phyloP scores from a whole-genome alignment of 1,284 basidiomycete genomes.

The Leccinum fallax region DNA sequence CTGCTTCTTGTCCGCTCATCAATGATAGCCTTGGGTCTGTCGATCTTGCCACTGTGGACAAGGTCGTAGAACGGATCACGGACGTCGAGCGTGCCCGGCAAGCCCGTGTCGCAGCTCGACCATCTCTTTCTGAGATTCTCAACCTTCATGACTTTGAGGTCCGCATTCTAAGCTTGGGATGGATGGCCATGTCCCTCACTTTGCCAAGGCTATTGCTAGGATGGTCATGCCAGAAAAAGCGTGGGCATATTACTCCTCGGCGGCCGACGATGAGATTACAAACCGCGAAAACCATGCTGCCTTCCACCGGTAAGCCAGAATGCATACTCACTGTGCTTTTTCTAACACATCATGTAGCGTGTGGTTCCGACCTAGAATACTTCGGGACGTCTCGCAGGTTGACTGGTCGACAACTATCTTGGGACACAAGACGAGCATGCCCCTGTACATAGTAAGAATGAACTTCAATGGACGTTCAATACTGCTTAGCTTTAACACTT shows the following conservation, averaged over 20 bases:
- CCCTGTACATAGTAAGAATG: constrained; percentile 67
- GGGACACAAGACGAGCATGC: constrained; percentile 73
- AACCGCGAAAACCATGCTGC: constrained; percentile 87
- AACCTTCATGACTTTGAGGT: constrained; percentile 93
- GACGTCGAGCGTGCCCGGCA: constrained; percentile 63
- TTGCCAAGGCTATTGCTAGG: constrained; percentile 70
- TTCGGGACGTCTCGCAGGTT: constrained; percentile 81
- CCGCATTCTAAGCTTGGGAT: constrained; percentile 8
- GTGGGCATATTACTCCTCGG: constrained; percentile 90
- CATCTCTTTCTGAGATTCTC: constrained; percentile 76
- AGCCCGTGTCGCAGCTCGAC: constrained; percentile 55
- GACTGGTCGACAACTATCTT: constrained; percentile 85
- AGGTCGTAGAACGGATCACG: constrained; percentile 52
- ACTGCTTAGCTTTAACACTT: constrained; percentile 10
- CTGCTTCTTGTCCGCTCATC: not conserved
- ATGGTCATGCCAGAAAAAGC: constrained; percentile 76
- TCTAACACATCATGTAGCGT: constrained; percentile 50
- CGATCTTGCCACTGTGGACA: constrained; percentile 62
- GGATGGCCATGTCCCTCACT: constrained; percentile 3
- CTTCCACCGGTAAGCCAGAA: constrained; percentile 66
- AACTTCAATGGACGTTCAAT: not conserved
- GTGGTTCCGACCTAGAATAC: constrained; percentile 91
- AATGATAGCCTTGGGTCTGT: constrained; percentile 64
- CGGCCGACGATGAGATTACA: constrained; percentile 88
- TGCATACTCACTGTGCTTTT: not conserved